Conservation (phyloP, 371 early-diverging fungal species). For the Batrachochytrium dendrobatidis region DNA sequence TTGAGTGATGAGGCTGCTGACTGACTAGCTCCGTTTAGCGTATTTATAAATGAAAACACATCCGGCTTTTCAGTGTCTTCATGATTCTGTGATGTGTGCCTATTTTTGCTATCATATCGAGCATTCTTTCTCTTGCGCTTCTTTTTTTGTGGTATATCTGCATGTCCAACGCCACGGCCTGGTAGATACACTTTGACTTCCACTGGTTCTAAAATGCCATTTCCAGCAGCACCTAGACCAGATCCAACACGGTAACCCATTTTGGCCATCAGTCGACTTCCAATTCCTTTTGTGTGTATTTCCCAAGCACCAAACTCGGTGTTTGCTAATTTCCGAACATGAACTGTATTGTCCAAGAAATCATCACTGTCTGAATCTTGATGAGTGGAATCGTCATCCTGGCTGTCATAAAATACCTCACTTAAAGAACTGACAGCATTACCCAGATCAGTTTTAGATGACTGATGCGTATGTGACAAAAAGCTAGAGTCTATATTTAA, state of each 20-base stretch:
- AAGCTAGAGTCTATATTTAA: too few relatives aligned
- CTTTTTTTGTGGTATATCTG: slow-evolving; percentile 15
- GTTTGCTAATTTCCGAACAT: slow-evolving; percentile 12
- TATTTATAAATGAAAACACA: slow-evolving; percentile 1
- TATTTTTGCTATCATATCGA: not conserved
- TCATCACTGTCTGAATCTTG: not conserved
- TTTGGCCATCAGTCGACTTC: slow-evolving; percentile 69
- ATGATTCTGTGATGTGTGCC: not conserved
- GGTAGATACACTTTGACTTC: slow-evolving; percentile 75
- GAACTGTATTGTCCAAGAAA: too few relatives aligned
- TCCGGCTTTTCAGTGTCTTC: slow-evolving; percentile 1
- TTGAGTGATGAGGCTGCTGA: too few relatives aligned
- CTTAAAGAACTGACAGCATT: not conserved
- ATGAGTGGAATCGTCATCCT: not conserved
- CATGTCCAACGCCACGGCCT: slow-evolving; percentile 73
- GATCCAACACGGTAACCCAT: slow-evolving; percentile 83
- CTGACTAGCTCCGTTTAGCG: too few relatives aligned
- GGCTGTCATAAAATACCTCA: not conserved
- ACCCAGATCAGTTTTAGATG: not conserved
- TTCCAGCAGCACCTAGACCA: slow-evolving; percentile 71
- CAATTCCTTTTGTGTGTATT: slow-evolving; percentile 60
- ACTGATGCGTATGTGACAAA: too few relatives aligned
- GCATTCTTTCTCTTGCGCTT: not conserved
- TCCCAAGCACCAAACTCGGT: slow-evolving; percentile 77
- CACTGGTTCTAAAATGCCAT: slow-evolving; percentile 84